Conservation (phyloP, 768 basidiomycete genomes). For the Gymnopilus dilepis region DNA sequence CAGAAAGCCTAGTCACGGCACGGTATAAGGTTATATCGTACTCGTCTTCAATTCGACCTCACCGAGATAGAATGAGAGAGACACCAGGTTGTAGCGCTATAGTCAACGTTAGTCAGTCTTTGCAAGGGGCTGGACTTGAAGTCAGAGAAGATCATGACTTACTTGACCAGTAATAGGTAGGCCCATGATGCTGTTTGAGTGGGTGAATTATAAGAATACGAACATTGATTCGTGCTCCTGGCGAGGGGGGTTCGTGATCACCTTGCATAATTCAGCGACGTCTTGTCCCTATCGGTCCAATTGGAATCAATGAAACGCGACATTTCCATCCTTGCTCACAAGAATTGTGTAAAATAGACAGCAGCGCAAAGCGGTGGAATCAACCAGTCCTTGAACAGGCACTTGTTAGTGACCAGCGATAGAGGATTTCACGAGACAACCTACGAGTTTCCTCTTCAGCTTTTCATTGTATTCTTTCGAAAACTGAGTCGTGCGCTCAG, state of each 20-base stretch:
- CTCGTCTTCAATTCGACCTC: conserved; percentile 5
- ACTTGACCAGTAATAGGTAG: conserved; percentile 69
- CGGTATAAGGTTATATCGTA: neutral
- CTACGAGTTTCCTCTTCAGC: conserved; percentile 63
- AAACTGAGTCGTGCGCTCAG: conserved; percentile 54
- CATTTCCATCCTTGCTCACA: conserved; percentile 42
- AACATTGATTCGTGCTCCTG: neutral
- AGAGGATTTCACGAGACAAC: conserved; percentile 15
- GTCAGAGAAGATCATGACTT: neutral
- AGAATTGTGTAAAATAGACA: conserved; percentile 71
- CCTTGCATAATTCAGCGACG: conserved; percentile 75
- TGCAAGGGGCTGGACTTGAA: conserved; percentile 3
- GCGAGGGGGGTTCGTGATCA: conserved; percentile 15
- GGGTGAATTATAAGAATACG: neutral
- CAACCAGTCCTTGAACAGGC: conserved; percentile 24
- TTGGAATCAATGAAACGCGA: neutral
- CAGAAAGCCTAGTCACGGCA: conserved; percentile 49
- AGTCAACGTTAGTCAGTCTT: neutral
- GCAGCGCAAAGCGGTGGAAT: conserved; percentile 44
- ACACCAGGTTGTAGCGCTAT: conserved; percentile 69
- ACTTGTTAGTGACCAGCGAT: neutral
- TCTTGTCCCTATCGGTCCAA: conserved; percentile 58
- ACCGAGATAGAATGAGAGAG: conserved; percentile 69
- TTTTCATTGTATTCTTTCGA: conserved; percentile 64
- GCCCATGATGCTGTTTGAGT: conserved; percentile 57